Percentiles rank a stretch among this genome's conserved stretches.
Conservation (phyloP, 2,329 filamentous ascomycete genomes). For the Eurotiales sp. region DNA sequence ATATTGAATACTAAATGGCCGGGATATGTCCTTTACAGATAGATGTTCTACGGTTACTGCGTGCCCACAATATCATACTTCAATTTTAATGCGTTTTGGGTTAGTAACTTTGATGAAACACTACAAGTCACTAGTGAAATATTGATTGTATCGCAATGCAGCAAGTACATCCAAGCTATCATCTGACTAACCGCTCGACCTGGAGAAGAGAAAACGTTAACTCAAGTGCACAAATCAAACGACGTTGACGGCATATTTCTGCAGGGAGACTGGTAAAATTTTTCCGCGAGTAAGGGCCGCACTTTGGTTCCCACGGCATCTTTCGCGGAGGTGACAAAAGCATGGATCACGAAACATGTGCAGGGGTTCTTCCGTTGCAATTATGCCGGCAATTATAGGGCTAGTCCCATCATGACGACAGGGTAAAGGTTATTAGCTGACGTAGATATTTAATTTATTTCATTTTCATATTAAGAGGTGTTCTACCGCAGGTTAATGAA, state of each 20-base stretch:
- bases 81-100: neutral
- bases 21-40: neutral
- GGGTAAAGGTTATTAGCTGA: neutral
- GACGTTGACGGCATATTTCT: neutral
- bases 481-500: neutral
- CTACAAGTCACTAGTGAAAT: neutral
- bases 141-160: neutral
- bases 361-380: neutral
- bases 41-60: neutral
- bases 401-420: neutral
- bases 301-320: neutral
- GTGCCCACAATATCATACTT: neutral
- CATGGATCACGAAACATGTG: neutral
- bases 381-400: neutral
- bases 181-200: neutral
- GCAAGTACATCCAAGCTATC: neutral
- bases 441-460: neutral
- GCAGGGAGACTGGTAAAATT: neutral
- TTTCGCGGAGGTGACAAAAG: neutral
- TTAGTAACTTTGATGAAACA: neutral
- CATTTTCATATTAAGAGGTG: neutral
- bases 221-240: neutral
- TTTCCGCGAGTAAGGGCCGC: slow-evolving; percentile 2
- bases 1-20: neutral
- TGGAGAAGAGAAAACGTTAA: neutral